These are phyloP conservation scores for Penicillium maclennaniae DNA, from an alignment of 495 filamentous ascomycete genomes.

Conservation along the genomic window DNA sequence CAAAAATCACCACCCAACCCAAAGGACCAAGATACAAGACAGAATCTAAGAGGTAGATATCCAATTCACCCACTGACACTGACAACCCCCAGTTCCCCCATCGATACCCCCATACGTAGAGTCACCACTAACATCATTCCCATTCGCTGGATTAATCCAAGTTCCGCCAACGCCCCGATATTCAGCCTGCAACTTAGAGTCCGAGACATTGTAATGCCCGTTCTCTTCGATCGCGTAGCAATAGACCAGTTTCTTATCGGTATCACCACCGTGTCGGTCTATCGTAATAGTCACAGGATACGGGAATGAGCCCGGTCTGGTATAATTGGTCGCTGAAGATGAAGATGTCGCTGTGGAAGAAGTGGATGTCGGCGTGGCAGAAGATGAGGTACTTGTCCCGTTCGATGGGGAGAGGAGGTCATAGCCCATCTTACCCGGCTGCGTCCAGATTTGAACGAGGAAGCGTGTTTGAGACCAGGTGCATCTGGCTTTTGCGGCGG, in stretches of 20 bases:
- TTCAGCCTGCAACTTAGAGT: constrained; percentile 55
- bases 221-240: constrained; percentile 58
- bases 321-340: constrained; percentile 51
- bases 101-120: constrained; percentile 56
- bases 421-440: constrained; percentile 35
- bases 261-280: constrained; percentile 74
- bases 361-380: constrained; percentile 21
- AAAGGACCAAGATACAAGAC: no score
- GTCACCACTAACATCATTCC: constrained; percentile 41
- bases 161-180: constrained; percentile 56
- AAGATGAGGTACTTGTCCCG: constrained; percentile 5
- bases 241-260: constrained; percentile 62
- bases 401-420: constrained; percentile 35
- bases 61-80: constrained; percentile 72
- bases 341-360: constrained; percentile 20
- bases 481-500: constrained; percentile 62
- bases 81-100: constrained; percentile 70
- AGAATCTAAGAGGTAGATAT: constrained; percentile 12
- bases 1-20: no score
- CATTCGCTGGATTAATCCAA: constrained; percentile 55
- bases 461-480: constrained; percentile 83
- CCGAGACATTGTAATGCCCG: constrained; percentile 46
- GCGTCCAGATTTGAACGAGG: constrained; percentile 88
- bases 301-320: constrained; percentile 71
- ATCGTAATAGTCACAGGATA: constrained; percentile 78